Percentiles rank a stretch among this genome's conserved stretches.
phyloP scores from a whole-genome alignment of 75 land plant genomes.

The Pinus tabuliformis region DNA sequence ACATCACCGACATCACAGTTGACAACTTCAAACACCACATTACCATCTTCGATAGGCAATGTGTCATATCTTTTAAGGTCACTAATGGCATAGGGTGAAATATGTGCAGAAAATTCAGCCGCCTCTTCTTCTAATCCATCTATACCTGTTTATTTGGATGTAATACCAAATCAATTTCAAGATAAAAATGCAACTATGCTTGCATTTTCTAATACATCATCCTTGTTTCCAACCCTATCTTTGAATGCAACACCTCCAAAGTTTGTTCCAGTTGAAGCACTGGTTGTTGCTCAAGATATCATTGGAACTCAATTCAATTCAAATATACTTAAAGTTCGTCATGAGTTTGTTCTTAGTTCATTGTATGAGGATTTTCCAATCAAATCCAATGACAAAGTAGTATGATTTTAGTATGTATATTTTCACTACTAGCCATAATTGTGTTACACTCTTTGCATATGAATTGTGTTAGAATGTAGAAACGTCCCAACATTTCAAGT shows the following conservation, averaged over 20 bases:
- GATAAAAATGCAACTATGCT: neutral
- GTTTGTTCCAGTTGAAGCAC: too few relatives aligned
- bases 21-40: neutral
- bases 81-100: constrained; percentile 71
- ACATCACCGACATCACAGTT: neutral
- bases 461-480: too few relatives aligned
- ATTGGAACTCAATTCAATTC: constrained; percentile 50
- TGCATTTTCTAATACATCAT: neutral
- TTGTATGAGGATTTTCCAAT: too few relatives aligned
- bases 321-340: constrained; percentile 63
- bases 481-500: too few relatives aligned
- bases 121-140: neutral
- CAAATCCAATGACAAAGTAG: too few relatives aligned
- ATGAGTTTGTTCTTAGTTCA: too few relatives aligned
- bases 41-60: constrained; percentile 24
- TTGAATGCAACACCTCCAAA: too few relatives aligned
- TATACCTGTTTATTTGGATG: neutral
- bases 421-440: too few relatives aligned
- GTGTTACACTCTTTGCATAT: too few relatives aligned
- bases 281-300: too few relatives aligned
- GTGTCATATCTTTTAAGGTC: constrained; percentile 63
- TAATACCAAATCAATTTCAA: neutral
- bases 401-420: too few relatives aligned
- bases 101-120: constrained; percentile 32
- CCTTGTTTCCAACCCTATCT: neutral